Conservation (phyloP, 371 early-diverging fungal species). For the Saksenaea vasiformis region DNA sequence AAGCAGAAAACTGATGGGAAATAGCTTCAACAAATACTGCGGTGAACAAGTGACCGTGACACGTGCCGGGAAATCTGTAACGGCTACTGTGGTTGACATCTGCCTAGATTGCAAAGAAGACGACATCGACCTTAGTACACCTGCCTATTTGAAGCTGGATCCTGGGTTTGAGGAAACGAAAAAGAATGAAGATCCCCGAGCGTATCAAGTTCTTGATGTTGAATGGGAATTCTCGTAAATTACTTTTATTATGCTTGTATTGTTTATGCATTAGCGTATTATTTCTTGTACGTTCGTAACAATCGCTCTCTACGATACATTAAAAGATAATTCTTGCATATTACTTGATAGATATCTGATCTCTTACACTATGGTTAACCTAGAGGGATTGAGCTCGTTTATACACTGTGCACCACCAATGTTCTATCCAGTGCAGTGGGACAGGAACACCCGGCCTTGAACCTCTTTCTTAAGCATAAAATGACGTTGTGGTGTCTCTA, state of each 20-base stretch:
- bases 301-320: no score
- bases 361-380: no score
- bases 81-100: conserved; percentile 54
- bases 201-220: conserved; percentile 42
- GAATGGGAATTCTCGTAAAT: conserved; percentile 35
- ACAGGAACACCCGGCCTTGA: no score
- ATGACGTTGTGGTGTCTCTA: no score
- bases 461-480: no score
- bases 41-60: conserved; percentile 38
- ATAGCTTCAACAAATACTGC: conserved; percentile 41
- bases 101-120: conserved; percentile 49
- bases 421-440: no score
- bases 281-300: no score
- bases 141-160: conserved; percentile 52
- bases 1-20: not conserved
- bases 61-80: conserved; percentile 37
- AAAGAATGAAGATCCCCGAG: conserved; percentile 27
- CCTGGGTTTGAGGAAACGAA: no score
- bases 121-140: conserved; percentile 46
- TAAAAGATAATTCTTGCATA: no score
- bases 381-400: no score
- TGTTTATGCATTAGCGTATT: not conserved
- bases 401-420: no score
- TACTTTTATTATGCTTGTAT: not conserved
- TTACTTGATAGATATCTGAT: no score